Base-by-base conservation (phyloP, 2,329 filamentous ascomycete species). In the Pyrenophora tritici-repentis region DNA sequence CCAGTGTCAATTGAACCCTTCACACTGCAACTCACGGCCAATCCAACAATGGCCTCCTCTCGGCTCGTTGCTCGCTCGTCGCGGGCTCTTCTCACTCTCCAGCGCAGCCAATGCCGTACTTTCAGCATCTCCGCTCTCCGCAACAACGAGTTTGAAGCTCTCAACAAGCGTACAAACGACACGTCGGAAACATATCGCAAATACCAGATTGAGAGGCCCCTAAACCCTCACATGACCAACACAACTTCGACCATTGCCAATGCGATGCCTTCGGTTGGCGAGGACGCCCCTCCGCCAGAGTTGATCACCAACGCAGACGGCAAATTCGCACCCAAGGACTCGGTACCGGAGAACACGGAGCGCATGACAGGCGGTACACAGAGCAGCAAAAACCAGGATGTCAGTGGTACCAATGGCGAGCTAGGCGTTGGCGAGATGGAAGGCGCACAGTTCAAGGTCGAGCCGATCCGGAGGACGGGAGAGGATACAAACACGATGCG, bases 401-500 rank as follows among this genome's bases (percentile, higher is more conserved):
- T 63, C 13, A 68, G 61, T 44, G 65, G 57, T 24, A 53, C 51
- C 18, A 70, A 68, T 49, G 58, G 60, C 43, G 64, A 67, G 39
- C 51, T 66, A 18, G 65, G 57, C 45, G 60, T 65, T 26, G 68
- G 66, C 34, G 78, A 76, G 48, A 17, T 64, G 42, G 62, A 67
- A 47, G 66, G 75, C 65, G 83, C 83, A 68, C 75, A 81, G 53
- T 96, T 97, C 78, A 89, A 85, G 73, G 86, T 97, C 67, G 90
- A 96, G 80, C 94, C 94, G n/a, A 76, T 97, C 61, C 85, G 89
- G 55, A 84, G 94, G 42, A 83, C 83, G 7, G 91, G 91, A 66
- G 94, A 99, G 76, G 89, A 94, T 76, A 78, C 83, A 39, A 82
- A 84, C 63, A 99, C 93, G 31, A 96, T 89, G 85, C 86, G 93